Evolutionary conservation across 352 stramenopile genomes (phyloP).

Genomic region (Phytophthora ramorum): DNA sequence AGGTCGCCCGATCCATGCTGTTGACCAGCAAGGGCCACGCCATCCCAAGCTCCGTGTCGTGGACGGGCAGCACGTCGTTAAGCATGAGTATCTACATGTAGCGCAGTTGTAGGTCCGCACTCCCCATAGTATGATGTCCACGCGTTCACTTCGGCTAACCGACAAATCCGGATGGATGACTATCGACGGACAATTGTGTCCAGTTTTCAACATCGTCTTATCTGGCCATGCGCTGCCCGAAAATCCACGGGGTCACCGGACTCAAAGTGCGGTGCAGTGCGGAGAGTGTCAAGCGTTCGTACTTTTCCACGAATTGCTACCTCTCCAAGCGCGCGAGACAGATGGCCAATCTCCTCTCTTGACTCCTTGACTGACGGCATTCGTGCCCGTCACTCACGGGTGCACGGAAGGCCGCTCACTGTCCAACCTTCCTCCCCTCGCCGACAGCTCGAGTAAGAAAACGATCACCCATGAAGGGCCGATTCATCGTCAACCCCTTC

Average conservation of each 20-base stretch:
- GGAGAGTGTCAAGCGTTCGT: conserved; percentile 35
- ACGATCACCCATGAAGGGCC: conserved; percentile 23
- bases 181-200: neutral
- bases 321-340: neutral
- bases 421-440: conserved; percentile 9
- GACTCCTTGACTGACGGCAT: neutral
- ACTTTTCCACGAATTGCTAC: neutral
- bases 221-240: neutral
- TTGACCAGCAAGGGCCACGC: conserved; percentile 5
- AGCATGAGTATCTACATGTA: conserved; percentile 13
- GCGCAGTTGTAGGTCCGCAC: neutral
- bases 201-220: conserved; percentile 7
- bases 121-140: neutral
- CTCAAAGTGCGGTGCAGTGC: conserved; percentile 28
- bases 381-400: conserved; percentile 1
- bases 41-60: conserved; percentile 8
- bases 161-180: neutral
- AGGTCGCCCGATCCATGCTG: conserved; percentile 21
- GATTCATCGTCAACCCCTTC: conserved; percentile 46
- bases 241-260: conserved; percentile 28
- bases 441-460: neutral
- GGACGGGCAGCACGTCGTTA: neutral
- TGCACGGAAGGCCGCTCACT: conserved; percentile 12
- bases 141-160: neutral
- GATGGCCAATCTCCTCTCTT: neutral